phyloP scores from a whole-genome alignment of 140 eudicot species.

The Stevia rebaudiana region DNA sequence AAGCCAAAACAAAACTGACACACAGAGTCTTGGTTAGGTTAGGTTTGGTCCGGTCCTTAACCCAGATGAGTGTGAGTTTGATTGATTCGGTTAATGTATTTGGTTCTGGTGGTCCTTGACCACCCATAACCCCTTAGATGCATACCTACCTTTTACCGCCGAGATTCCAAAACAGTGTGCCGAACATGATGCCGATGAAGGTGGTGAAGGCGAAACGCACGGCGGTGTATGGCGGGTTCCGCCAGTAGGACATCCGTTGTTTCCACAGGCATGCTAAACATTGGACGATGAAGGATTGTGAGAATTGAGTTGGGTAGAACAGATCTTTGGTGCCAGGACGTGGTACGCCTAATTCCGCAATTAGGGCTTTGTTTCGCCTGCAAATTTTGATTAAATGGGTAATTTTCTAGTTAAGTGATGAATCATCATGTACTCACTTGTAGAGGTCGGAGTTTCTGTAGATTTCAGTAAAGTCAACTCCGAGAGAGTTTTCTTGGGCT shows the following conservation, averaged over 20 bases:
- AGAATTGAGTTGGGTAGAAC: constrained; percentile 46
- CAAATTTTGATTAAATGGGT: too few relatives aligned
- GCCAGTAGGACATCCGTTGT: constrained; percentile 78
- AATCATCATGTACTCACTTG: constrained; percentile 30
- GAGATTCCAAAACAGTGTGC: constrained; percentile 74
- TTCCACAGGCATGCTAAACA: constrained; percentile 82
- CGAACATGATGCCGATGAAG: constrained; percentile 49
- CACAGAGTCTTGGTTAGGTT: too few relatives aligned
- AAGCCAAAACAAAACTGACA: background rate
- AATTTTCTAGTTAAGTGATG: too few relatives aligned
- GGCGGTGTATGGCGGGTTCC: constrained; percentile 79
- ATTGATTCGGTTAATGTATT: too few relatives aligned
- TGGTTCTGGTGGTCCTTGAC: too few relatives aligned
- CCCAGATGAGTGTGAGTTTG: too few relatives aligned
- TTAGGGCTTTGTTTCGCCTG: constrained; percentile 80
- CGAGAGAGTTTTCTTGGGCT: constrained; percentile 51
- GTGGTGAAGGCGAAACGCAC: constrained; percentile 68
- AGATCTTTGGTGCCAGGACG: constrained; percentile 56
- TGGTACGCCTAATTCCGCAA: constrained; percentile 56
- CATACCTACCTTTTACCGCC: constrained; percentile 54
- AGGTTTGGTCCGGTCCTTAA: too few relatives aligned
- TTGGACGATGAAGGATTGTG: constrained; percentile 57
- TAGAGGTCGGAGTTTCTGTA: constrained; percentile 52
- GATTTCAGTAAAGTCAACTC: constrained; percentile 49
- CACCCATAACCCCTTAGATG: too few relatives aligned